phyloP scores from a whole-genome alignment of 2,329 filamentous ascomycete genomes.

The Daldinia eschscholtzii region DNA sequence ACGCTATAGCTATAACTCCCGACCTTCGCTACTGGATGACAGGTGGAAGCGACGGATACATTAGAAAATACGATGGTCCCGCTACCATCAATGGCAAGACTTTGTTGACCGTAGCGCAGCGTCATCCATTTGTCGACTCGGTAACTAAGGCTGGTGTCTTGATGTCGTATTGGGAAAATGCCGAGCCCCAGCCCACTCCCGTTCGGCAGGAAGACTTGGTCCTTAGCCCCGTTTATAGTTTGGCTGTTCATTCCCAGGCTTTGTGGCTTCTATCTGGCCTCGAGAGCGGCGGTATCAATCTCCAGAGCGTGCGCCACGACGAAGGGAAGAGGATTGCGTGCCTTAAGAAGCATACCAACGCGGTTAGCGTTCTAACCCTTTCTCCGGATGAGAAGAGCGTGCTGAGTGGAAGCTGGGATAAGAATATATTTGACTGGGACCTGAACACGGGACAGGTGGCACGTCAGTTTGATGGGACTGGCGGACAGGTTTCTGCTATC shows the following conservation, averaged over 20 bases:
- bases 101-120: constrained; percentile 91
- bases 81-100: constrained; percentile 96
- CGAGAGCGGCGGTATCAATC: constrained; percentile 90
- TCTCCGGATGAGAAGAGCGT: constrained; percentile 88
- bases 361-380: constrained; percentile 87
- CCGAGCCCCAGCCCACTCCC: constrained; percentile 71
- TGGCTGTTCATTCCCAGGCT: constrained; percentile 90
- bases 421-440: constrained; percentile 94
- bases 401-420: constrained; percentile 96
- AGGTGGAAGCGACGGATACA: constrained; percentile 93
- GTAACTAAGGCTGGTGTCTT: constrained; percentile 95
- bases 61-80: constrained; percentile 95
- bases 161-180: constrained; percentile 98
- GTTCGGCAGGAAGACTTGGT: constrained; percentile 68
- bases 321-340: constrained; percentile 90
- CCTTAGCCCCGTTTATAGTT: constrained; percentile 92
- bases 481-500: constrained; percentile 87
- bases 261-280: constrained; percentile 92
- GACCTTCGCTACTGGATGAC: constrained; percentile 97
- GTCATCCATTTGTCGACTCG: constrained; percentile 96
- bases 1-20: constrained; percentile 89
- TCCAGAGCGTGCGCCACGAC: constrained; percentile 93
- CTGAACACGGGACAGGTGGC: constrained; percentile 84
- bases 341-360: constrained; percentile 86
- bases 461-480: constrained; percentile 80